Evolutionary conservation across 1,284 basidiomycete species (phyloP).

Genomic region (Ustilago tritici): DNA sequence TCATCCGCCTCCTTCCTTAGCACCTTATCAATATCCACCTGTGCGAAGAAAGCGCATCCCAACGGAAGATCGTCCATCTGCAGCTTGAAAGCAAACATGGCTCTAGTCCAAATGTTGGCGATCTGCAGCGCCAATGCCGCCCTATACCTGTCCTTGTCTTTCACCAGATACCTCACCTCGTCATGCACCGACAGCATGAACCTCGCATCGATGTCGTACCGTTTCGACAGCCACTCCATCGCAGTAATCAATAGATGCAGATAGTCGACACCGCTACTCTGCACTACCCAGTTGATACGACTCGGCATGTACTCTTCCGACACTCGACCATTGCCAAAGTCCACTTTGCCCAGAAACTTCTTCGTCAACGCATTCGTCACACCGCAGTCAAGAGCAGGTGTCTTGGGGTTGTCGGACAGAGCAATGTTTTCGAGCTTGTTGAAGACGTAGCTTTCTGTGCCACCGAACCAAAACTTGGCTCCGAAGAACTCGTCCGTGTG

Average conservation of each 20-base stretch:
- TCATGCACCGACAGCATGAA: constrained; percentile 98
- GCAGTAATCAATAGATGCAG: constrained; percentile 94
- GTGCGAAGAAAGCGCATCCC: constrained; percentile 89
- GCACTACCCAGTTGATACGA: constrained; percentile 99
- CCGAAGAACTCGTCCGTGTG: constrained; percentile 59
- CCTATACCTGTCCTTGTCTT: constrained; percentile 87
- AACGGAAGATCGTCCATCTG: constrained; percentile 97
- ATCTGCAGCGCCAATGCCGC: constrained; percentile 93
- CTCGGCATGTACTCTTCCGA: constrained; percentile 93
- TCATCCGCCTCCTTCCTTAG: constrained; percentile 96
- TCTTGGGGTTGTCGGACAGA: constrained; percentile 84
- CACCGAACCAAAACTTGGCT: constrained; percentile 94
- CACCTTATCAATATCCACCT: constrained; percentile 91
- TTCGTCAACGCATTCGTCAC: constrained; percentile 92
- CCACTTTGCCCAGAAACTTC: constrained; percentile 78
- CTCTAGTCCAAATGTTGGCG: constrained; percentile 94
- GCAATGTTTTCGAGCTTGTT: constrained; percentile 98
- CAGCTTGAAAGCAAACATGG: constrained; percentile 89
- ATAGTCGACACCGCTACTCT: constrained; percentile 98
- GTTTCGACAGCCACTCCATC: constrained; percentile 87
- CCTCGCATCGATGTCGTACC: constrained; percentile 87
- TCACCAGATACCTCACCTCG: constrained; percentile 92
- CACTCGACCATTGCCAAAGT: constrained; percentile 72
- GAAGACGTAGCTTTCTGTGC: constrained; percentile 97
- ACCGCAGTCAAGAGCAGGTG: constrained; percentile 92